Base-by-base conservation (phyloP, 1,284 basidiomycete genomes). In the Puccinia novopanici region DNA sequence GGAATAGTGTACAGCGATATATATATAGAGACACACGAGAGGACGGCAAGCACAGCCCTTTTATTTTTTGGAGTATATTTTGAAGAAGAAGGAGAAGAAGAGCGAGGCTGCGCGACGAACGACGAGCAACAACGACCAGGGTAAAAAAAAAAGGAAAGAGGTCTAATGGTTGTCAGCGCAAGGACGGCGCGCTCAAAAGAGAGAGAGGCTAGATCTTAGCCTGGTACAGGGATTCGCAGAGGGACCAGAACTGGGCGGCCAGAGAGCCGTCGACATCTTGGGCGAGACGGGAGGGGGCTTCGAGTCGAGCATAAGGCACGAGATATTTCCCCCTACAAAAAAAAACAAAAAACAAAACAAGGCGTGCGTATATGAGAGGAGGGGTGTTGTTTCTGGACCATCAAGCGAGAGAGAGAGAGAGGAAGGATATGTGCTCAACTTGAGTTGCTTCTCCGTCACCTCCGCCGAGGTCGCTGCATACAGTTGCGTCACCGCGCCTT, bases 381-480 rank as follows among this genome's bases (percentile, higher is more conserved):
- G 19, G 15, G 9, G 17, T 40, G 15, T 15, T 61, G 10, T 30
- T 15, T 1, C 15, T 63, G 27, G 37, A 63, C 34, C 1, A 34
- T 34, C 34, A 34, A 24, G 45, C 15, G 45, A 71, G 22, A 48
- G 40, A 45, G 24, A 67, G 22, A 37, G 34, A 67, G 24, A 59
- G n/a, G n/a, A 24, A 15, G 15, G 3, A 52, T 2, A 48, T 5
- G 22, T 1, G 40, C 61, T 67, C 52, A 77, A 77, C 75, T 77
- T 77, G 19, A 77, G 22, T 9, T 68, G 45, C 15, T 61, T 71
- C 37, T 40, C 40, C n/a, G 5, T 42, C 13, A 79, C 63, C 50
- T 79, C 76, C 0, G 76, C 54, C 12, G 76, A 70, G 1, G 76
- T 79, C 1, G 76, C 76, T 27, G 76, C 76, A 22, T 79, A 79